A percentile compares a stretch with the other conserved stretches of the same genome.
Conservation (phyloP, 83 land plant species). For the Thuja plicata region DNA sequence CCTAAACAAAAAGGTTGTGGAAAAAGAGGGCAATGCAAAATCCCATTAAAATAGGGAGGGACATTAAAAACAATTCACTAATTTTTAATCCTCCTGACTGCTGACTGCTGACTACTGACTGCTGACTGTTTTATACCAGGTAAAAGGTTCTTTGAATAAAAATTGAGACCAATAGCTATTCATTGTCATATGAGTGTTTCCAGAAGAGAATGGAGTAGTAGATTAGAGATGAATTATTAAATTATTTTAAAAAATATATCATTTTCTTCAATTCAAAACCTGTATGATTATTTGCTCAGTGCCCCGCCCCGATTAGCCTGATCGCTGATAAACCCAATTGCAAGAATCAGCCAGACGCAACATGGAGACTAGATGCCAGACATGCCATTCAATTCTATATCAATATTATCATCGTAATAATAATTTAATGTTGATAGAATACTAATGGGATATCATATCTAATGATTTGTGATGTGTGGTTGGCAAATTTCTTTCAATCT, state of each 20-base stretch:
- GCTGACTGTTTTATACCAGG: too few relatives aligned
- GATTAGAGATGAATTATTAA: not conserved
- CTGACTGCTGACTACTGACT: too few relatives aligned
- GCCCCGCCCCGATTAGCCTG: not conserved
- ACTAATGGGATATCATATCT: not conserved
- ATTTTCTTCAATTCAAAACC: too few relatives aligned
- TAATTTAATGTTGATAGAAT: too few relatives aligned
- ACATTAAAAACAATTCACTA: too few relatives aligned
- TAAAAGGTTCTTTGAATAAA: not conserved
- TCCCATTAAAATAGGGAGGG: too few relatives aligned
- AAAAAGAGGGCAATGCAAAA: too few relatives aligned
- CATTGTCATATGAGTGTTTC: not conserved
- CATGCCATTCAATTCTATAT: not conserved
- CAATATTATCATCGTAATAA: too few relatives aligned
- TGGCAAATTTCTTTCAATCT: not conserved
- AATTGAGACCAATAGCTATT: not conserved
- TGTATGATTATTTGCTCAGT: not conserved
- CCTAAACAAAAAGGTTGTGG: too few relatives aligned
- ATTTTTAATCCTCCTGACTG: too few relatives aligned
- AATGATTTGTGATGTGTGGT: not conserved
- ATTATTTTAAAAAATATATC: not conserved
- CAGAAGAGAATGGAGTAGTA: not conserved
- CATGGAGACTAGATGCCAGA: not conserved
- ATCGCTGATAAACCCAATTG: not conserved
- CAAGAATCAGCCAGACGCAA: not conserved